phyloP scores from a whole-genome alignment of 805 yeast species.

The Candida golubevii region DNA sequence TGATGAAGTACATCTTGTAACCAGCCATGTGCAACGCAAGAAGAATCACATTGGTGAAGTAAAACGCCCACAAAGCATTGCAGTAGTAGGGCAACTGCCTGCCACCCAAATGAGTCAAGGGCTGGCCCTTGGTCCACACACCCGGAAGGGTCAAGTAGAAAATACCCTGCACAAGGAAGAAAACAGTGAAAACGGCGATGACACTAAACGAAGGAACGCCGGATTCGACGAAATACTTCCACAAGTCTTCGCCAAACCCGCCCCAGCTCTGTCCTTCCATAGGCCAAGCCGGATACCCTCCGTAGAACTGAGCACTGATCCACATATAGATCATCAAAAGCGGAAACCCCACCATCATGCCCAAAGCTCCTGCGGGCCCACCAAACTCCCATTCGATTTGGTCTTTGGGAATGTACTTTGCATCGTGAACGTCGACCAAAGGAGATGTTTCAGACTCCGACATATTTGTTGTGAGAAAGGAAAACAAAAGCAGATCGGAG shows the following conservation, averaged over 20 bases:
- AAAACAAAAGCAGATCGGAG: not conserved
- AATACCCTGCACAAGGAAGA: conserved; percentile 61
- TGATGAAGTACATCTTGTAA: conserved; percentile 67
- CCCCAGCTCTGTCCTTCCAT: conserved; percentile 48
- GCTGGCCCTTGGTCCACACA: conserved; percentile 92
- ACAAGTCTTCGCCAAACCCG: conserved; percentile 39
- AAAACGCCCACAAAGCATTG: conserved; percentile 85
- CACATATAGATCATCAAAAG: conserved; percentile 94
- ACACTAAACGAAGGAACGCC: conserved; percentile 59
- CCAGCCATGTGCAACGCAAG: conserved; percentile 68
- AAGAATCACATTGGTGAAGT: conserved; percentile 57
- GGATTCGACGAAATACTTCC: conserved; percentile 41
- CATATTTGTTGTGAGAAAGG: not conserved
- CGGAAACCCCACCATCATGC: conserved; percentile 93
- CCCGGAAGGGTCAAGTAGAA: conserved; percentile 89
- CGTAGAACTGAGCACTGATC: conserved; percentile 79
- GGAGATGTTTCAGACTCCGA: conserved; percentile 2
- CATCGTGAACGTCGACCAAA: conserved; percentile 12
- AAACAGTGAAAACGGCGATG: conserved; percentile 68
- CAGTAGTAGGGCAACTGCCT: conserved; percentile 88
- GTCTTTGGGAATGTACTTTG: conserved; percentile 35
- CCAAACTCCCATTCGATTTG: conserved; percentile 86
- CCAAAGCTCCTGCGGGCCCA: conserved; percentile 82
- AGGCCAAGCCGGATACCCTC: conserved; percentile 72
- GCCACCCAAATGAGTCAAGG: conserved; percentile 73